Base-by-base conservation (phyloP, 345 rosid species). In the Hypericum androsaemum region DNA sequence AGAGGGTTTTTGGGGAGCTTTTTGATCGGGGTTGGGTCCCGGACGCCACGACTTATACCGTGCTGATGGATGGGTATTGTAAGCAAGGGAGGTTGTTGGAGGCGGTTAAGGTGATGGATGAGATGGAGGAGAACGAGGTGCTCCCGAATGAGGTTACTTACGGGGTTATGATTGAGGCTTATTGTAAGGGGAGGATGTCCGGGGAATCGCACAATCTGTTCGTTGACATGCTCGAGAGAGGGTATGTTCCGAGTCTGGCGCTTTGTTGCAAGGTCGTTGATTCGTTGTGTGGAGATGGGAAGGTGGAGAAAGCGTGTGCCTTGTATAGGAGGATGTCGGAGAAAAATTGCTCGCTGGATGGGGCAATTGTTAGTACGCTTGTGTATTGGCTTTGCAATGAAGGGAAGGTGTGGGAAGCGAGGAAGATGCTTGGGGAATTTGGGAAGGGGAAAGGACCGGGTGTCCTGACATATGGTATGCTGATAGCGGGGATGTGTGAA, bases 371-470 rank as follows among this genome's bases (percentile, higher is more conserved):
- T 3, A 90, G 95, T 59, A 86, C 96, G 6, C 76, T 87, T 37
- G 77, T 90, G 39, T 80, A 86, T 52, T 87, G 98, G 96, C 87
- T 87, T 9, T 86, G 90, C 59, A 86, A 73, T 65, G 81, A 75
- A 22, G 89, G 89, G 52, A 79, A 76, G 47, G 64, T 82, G 37
- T 22, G 41, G 67, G 92, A 84, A 46, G 98, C 92, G 0, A 89
- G 79, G 79, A 74, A 62, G 70, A 54, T 89, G 64, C 84, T 89
- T 39, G 80, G 76, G 43, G 89, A 84, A 77, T 86, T 84, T 41
- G 80, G 84, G 67, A 82, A 63, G 63, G 85, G 94, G 40, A 74
- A 80, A 5, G 68, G 74, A 41, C 98, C 96, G 0, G 77, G 88
- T 63, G 63, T 77, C 12, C 47, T 89, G 71, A 86, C 92, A 2